phyloP scores from a whole-genome alignment of 805 yeast genomes.

The Candida wancherniae region DNA sequence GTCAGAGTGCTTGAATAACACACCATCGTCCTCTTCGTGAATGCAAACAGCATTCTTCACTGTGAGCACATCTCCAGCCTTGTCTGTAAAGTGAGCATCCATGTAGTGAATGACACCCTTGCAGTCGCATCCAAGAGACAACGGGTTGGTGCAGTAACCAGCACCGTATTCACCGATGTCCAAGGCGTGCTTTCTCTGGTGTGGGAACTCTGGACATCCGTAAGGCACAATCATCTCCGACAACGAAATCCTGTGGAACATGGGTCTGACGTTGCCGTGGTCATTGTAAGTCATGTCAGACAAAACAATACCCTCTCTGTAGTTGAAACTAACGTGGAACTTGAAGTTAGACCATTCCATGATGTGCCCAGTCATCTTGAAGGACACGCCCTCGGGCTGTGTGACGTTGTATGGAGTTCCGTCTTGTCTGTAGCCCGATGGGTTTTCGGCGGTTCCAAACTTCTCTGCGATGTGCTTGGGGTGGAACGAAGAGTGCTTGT shows the following conservation, averaged over 20 bases:
- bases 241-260: slow-evolving; percentile 74
- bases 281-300: slow-evolving; percentile 71
- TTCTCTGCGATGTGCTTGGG: slow-evolving; percentile 58
- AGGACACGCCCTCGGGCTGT: slow-evolving; percentile 81
- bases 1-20: slow-evolving; percentile 77
- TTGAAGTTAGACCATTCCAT: slow-evolving; percentile 76
- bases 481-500: slow-evolving; percentile 66
- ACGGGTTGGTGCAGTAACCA: slow-evolving; percentile 78
- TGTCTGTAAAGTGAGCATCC: slow-evolving; percentile 71
- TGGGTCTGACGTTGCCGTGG: slow-evolving; percentile 66
- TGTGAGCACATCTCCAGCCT: slow-evolving; percentile 64
- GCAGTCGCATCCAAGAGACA: slow-evolving; percentile 78
- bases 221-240: slow-evolving; percentile 85
- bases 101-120: slow-evolving; percentile 80
- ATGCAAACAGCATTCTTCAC: slow-evolving; percentile 76
- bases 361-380: slow-evolving; percentile 62
- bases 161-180: slow-evolving; percentile 89
- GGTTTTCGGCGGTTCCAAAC: slow-evolving; percentile 46
- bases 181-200: slow-evolving; percentile 80
- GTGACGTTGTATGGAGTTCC: slow-evolving; percentile 64
- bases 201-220: slow-evolving; percentile 75
- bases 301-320: slow-evolving; percentile 79
- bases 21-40: slow-evolving; percentile 83
- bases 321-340: slow-evolving; percentile 78
- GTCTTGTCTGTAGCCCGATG: slow-evolving; percentile 53